These are phyloP conservation scores for Scalesia atractyloides DNA, from an alignment of 129 eudicot species.

Conservation along the genomic window DNA sequence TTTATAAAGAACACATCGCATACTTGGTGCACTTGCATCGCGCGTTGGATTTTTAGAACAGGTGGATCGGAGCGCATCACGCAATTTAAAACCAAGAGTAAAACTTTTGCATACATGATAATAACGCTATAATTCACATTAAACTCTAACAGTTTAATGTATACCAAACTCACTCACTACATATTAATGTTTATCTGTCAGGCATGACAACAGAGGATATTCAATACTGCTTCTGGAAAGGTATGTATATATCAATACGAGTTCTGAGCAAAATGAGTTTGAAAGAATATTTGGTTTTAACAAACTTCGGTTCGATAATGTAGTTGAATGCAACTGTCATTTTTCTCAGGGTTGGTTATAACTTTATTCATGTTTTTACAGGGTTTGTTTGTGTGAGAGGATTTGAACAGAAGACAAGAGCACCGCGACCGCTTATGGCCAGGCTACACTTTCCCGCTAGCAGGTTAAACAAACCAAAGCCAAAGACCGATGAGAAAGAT, in stretches of 20 bases:
- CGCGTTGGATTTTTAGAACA: too few species aligned
- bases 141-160: not conserved
- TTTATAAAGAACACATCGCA: too few species aligned
- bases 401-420: slow-evolving; percentile 65
- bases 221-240: slow-evolving; percentile 94
- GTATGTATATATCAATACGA: slow-evolving; percentile 37
- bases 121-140: not conserved
- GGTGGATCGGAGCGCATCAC: too few species aligned
- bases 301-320: not conserved
- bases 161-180: slow-evolving; percentile 21
- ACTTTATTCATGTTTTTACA: slow-evolving; percentile 26
- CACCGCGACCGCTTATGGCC: slow-evolving; percentile 79
- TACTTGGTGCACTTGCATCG: too few species aligned
- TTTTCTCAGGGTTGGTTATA: slow-evolving; percentile 6
- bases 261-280: not conserved
- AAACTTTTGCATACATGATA: too few species aligned
- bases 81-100: too few species aligned
- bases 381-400: slow-evolving; percentile 93
- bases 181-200: slow-evolving; percentile 27
- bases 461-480: slow-evolving; percentile 43
- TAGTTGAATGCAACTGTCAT: not conserved
- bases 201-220: slow-evolving; percentile 73
- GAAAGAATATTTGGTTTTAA: not conserved
- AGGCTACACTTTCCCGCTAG: slow-evolving; percentile 85
- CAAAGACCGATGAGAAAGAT: slow-evolving; percentile 38